phyloP scores from a whole-genome alignment of 805 yeast genomes.

The Kodamaea fukazawae region DNA sequence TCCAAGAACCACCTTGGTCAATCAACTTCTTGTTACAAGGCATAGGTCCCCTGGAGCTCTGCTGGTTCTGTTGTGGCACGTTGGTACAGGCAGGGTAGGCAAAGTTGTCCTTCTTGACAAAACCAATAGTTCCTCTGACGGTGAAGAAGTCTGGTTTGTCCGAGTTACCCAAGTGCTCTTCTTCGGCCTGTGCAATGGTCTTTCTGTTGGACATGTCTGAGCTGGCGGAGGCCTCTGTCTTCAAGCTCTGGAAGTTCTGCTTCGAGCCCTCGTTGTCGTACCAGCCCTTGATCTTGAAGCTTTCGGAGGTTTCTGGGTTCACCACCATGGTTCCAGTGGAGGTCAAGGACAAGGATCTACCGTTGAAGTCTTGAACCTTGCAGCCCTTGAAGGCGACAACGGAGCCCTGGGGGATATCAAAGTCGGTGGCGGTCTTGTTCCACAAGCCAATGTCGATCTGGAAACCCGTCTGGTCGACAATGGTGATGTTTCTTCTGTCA shows the following conservation, averaged over 20 bases:
- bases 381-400: conserved; percentile 93
- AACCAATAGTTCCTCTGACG: conserved; percentile 71
- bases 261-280: conserved; percentile 74
- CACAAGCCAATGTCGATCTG: conserved; percentile 82
- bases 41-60: conserved; percentile 23
- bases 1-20: conserved; percentile 72
- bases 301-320: conserved; percentile 88
- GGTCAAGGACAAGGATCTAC: conserved; percentile 77
- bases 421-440: conserved; percentile 84
- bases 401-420: conserved; percentile 67
- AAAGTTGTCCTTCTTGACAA: conserved; percentile 69
- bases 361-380: conserved; percentile 83
- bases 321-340: conserved; percentile 72
- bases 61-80: conserved; percentile 17
- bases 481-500: conserved; percentile 82
- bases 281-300: conserved; percentile 92
- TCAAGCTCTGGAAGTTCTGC: conserved; percentile 60
- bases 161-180: conserved; percentile 64
- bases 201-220: conserved; percentile 54
- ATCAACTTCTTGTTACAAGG: conserved; percentile 80
- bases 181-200: conserved; percentile 62
- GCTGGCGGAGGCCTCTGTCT: conserved; percentile 44
- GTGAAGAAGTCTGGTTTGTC: conserved; percentile 80
- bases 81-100: conserved; percentile 87
- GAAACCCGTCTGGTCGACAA: conserved; percentile 82